Conservation (phyloP, 2,329 filamentous ascomycete species). For the Phaeosphaeriaceae sp. region DNA sequence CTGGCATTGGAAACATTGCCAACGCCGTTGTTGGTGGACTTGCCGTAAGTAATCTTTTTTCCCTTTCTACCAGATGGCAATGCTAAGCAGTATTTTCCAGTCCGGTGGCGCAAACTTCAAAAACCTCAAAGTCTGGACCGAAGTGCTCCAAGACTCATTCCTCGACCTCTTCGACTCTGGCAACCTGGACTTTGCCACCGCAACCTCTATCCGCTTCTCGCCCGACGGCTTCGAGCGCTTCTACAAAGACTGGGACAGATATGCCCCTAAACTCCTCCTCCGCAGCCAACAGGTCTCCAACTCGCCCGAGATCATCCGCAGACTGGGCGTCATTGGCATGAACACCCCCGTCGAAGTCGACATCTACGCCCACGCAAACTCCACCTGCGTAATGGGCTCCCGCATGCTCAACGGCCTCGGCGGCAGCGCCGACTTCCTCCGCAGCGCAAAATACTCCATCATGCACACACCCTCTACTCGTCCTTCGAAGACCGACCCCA, state of each 20-base stretch:
- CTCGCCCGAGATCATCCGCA: constrained; percentile 87
- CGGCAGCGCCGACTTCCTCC: constrained; percentile 82
- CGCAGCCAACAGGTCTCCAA: constrained; percentile 90
- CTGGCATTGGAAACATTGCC: constrained; percentile 90
- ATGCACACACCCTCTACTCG: constrained; percentile 90
- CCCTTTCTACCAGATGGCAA: background rate
- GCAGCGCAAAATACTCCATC: constrained; percentile 82
- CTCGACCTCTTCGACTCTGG: constrained; percentile 90
- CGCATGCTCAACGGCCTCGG: constrained; percentile 88
- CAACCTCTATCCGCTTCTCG: constrained; percentile 88
- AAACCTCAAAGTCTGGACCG: constrained; percentile 91
- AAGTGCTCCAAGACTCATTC: constrained; percentile 92
- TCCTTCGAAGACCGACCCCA: constrained; percentile 81
- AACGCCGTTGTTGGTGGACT: constrained; percentile 90
- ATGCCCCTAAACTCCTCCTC: constrained; percentile 82
- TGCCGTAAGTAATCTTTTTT: constrained; percentile 50
- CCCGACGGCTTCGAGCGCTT: constrained; percentile 91
- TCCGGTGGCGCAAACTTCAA: constrained; percentile 77
- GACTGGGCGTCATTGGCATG: constrained; percentile 89
- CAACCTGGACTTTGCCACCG: constrained; percentile 86
- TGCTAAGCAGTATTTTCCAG: constrained; percentile 19
- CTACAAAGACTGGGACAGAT: constrained; percentile 83
- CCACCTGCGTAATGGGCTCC: constrained; percentile 85
- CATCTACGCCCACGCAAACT: constrained; percentile 93
- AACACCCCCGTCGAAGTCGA: constrained; percentile 94